Evolutionary conservation across 306 rosid species (phyloP).

Genomic region (Fragaria vesca): DNA sequence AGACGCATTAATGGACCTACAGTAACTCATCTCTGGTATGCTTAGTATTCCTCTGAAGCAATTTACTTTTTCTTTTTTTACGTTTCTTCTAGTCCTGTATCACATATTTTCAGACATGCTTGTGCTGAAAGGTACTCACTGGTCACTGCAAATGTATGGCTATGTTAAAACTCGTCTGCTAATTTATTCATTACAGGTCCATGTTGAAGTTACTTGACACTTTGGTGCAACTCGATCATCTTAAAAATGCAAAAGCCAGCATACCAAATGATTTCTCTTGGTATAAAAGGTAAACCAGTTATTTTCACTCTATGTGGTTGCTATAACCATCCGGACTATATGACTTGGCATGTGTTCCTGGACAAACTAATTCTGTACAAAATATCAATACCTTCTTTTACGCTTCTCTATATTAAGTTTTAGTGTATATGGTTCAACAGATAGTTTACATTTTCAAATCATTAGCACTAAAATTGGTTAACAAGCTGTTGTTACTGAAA

Average conservation of each 20-base stretch:
- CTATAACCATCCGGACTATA: background rate
- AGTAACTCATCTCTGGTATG: constrained; percentile 90
- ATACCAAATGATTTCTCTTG: constrained; percentile 98
- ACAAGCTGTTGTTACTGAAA: background rate
- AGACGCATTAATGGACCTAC: constrained; percentile 97
- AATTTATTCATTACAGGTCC: constrained; percentile 61
- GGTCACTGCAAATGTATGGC: background rate
- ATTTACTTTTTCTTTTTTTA: constrained; percentile 4
- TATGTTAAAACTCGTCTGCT: constrained; percentile 7
- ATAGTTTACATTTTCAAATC: background rate
- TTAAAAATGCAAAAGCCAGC: constrained; percentile 97
- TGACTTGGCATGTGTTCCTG: background rate
- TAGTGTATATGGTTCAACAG: background rate
- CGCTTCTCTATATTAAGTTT: background rate
- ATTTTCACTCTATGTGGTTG: constrained; percentile 10
- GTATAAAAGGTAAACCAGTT: constrained; percentile 77
- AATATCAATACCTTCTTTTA: background rate
- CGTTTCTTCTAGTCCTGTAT: background rate
- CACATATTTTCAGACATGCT: background rate
- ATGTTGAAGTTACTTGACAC: constrained; percentile 95
- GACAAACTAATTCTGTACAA: background rate
- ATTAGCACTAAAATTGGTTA: background rate
- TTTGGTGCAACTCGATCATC: constrained; percentile 98
- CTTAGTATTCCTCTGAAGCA: constrained; percentile 19
- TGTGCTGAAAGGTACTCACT: constrained; percentile 5